Evolutionary conservation across 257 asterid genomes (phyloP).

Genomic region (Vinca minor): DNA sequence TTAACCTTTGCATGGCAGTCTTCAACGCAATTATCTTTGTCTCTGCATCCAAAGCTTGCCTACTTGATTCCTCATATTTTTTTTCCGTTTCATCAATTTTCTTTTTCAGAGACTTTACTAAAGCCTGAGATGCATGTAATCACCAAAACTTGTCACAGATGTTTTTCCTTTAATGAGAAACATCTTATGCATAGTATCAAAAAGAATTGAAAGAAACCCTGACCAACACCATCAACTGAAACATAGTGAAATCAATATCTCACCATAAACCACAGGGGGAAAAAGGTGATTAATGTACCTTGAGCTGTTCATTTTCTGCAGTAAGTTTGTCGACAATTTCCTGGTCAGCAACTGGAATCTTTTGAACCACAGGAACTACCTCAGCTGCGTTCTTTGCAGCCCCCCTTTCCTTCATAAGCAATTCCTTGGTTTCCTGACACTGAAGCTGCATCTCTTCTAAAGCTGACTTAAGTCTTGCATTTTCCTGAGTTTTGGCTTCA

Average conservation of each 20-base stretch:
- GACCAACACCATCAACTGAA: not conserved
- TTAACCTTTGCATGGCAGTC: slow-evolving; percentile 63
- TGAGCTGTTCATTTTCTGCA: slow-evolving; percentile 71
- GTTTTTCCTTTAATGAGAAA: not conserved
- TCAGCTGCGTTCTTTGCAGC: slow-evolving; percentile 27
- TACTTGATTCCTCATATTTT: slow-evolving; percentile 52
- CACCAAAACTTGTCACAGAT: slow-evolving; percentile 5
- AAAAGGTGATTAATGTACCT: slow-evolving; percentile 32
- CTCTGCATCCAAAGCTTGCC: slow-evolving; percentile 69
- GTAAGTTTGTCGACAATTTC: slow-evolving; percentile 46
- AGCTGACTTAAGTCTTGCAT: slow-evolving; percentile 46
- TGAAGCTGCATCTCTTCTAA: slow-evolving; percentile 50
- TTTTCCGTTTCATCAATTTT: slow-evolving; percentile 63
- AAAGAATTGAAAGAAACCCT: not conserved
- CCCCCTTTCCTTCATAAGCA: slow-evolving; percentile 39
- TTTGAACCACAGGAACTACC: slow-evolving; percentile 13
- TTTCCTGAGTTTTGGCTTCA: slow-evolving; percentile 57
- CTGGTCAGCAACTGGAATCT: slow-evolving; percentile 39
- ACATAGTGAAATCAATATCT: not conserved
- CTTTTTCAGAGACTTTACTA: slow-evolving; percentile 54
- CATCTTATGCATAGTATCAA: not conserved
- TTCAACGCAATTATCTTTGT: slow-evolving; percentile 60
- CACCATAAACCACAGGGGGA: not conserved
- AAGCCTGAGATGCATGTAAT: slow-evolving; percentile 31
- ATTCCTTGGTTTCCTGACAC: slow-evolving; percentile 43